Conservation (phyloP, 768 basidiomycete species). For the Pleurotus giganteus region DNA sequence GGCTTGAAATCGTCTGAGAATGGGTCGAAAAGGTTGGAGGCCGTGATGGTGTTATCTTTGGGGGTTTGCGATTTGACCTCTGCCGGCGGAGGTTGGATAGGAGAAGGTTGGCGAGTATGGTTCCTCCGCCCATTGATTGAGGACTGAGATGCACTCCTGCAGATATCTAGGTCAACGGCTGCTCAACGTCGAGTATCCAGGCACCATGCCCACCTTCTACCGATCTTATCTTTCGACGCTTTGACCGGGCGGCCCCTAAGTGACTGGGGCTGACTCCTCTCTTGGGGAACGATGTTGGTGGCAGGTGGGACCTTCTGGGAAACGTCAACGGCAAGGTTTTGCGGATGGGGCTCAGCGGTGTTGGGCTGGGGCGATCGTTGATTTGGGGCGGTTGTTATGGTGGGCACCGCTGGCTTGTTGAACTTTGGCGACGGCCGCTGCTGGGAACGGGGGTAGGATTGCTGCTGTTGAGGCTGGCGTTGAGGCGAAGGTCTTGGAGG, state of each 20-base stretch:
- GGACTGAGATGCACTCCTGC: conserved; percentile 46
- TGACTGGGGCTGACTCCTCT: conserved; percentile 18
- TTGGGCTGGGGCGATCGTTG: conserved; percentile 6
- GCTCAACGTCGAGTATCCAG: not conserved
- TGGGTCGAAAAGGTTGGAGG: conserved; percentile 50
- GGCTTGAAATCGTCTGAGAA: conserved; percentile 28
- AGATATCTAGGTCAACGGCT: not conserved
- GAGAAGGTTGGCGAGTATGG: conserved; percentile 61
- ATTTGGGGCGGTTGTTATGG: conserved; percentile 23
- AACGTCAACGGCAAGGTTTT: conserved; percentile 10
- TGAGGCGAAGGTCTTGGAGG: conserved; percentile 32
- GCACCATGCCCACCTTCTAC: conserved; percentile 32
- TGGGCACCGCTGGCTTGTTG: conserved; percentile 23
- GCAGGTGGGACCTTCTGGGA: conserved; percentile 1
- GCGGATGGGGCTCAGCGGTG: conserved; percentile 1
- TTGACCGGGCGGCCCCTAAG: conserved; percentile 31
- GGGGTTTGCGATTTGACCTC: conserved; percentile 44
- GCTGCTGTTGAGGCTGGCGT: conserved; percentile 35
- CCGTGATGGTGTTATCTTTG: conserved; percentile 18
- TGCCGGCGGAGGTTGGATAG: conserved; percentile 57
- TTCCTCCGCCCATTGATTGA: conserved; percentile 44
- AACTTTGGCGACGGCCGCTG: conserved; percentile 34
- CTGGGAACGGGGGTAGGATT: conserved; percentile 28
- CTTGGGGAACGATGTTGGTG: conserved; percentile 18
- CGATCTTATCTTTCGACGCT: conserved; percentile 38